phyloP scores from a whole-genome alignment of 1,284 basidiomycete genomes.

The Leccinum cinnamomeum region DNA sequence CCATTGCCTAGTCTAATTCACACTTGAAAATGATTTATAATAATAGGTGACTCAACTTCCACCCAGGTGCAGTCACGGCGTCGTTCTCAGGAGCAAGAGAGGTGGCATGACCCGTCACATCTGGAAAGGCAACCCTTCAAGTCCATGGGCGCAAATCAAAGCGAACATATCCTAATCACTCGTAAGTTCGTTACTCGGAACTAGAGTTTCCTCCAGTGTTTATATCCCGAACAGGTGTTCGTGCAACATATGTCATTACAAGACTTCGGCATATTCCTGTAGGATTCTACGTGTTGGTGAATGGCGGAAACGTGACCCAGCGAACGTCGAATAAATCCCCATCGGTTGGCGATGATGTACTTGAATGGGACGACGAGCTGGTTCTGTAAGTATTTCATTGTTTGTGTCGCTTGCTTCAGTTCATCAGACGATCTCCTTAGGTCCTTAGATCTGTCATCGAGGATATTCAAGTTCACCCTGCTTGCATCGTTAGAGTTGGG shows the following conservation, averaged over 20 bases:
- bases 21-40: neutral
- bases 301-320: neutral
- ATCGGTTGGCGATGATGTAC: neutral
- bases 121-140: neutral
- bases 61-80: neutral
- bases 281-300: conserved; percentile 1
- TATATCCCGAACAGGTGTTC: neutral
- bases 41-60: neutral
- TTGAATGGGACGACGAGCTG: conserved; percentile 8
- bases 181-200: neutral
- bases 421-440: neutral
- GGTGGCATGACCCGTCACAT: neutral
- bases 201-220: neutral
- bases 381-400: neutral
- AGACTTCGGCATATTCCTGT: conserved; percentile 1
- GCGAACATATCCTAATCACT: neutral
- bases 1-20: neutral
- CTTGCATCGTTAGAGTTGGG: conserved; percentile 3
- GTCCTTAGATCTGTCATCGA: neutral
- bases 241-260: neutral
- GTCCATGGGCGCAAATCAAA: neutral
- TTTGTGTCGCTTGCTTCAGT: neutral
- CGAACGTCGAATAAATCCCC: neutral
- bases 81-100: neutral
- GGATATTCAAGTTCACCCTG: neutral